Evolutionary conservation across 2,329 filamentous ascomycete genomes (phyloP), one percentile per base, ranked within the genome.

Genomic region (Piedraia hortae): DNA sequence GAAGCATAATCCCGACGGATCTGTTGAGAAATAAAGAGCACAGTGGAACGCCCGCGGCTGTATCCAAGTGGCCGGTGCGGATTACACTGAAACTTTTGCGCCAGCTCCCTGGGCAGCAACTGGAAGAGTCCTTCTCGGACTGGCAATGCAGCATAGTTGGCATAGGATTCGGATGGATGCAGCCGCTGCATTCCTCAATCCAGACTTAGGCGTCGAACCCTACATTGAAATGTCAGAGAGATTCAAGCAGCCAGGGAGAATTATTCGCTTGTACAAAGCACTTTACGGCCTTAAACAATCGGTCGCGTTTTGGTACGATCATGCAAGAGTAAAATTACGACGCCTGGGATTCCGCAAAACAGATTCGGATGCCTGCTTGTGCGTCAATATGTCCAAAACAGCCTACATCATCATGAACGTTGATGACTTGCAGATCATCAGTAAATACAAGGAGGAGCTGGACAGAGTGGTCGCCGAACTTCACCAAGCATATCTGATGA

Each of bases 41-140:
- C 21, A 34, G 4, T 21, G 30, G 8, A 31, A 36, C 11, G 32
- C 28, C 8, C 8, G 27, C 23, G 32, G 35, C 7, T 38, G 35
- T 22, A 26, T 28, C 8, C 29, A 38, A 22, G 16, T 18, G 9
- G 18, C 28, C 16, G 35, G 35, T 12, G 21, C 34, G 4, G 34
- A 38, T 19, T 38, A 24, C 19, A 21, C 29, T 4, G 26, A 37
- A 10, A 38, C 31, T 1, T 37, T 31, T 19, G 32, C 33, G 7
- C 18, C 30, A 13, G 33, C 34, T 4, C 26, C 28, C 3, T 28
- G 28, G 14, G 15, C 10, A 18, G 19, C 12, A 21, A 20, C 9
- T 20, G 23, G 12, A 18, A 24, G 18, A 12, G 24, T 18, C 23
- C 32, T 15, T 17, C 32, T 18, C 21, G 29, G n/a, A 14, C 34